These are phyloP conservation scores for Trametes versicolor DNA, from an alignment of 1,284 basidiomycete species.

Conservation along the genomic window DNA sequence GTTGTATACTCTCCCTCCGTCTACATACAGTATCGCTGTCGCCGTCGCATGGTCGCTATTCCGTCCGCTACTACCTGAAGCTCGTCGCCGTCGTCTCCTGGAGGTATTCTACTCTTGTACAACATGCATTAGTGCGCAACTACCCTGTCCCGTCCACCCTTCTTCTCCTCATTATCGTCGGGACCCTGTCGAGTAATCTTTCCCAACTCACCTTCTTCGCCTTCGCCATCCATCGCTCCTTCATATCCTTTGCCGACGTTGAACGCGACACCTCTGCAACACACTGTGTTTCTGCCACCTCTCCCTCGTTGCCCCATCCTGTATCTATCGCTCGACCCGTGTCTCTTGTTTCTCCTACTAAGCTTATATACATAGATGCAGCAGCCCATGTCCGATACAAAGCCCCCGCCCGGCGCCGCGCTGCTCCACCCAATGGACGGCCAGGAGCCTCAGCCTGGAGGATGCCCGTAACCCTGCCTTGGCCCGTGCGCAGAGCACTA, in stretches of 20 bases:
- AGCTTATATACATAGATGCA: constrained; percentile 38
- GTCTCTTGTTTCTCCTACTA: constrained; percentile 35
- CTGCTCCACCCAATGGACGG: background rate
- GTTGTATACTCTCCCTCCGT: constrained; percentile 43
- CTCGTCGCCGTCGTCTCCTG: constrained; percentile 35
- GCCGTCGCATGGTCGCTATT: constrained; percentile 41
- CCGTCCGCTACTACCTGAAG: constrained; percentile 39
- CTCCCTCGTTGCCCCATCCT: constrained; percentile 29
- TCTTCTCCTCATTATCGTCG: constrained; percentile 17
- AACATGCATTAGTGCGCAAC: constrained; percentile 46
- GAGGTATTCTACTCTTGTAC: constrained; percentile 44
- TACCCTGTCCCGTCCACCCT: constrained; percentile 33
- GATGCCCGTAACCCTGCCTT: constrained; percentile 19
- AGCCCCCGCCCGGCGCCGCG: background rate
- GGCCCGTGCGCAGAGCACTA: constrained; percentile 33
- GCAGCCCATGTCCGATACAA: constrained; percentile 9
- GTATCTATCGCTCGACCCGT: constrained; percentile 33
- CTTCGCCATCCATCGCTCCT: background rate
- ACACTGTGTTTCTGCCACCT: constrained; percentile 7
- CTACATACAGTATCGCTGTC: constrained; percentile 45
- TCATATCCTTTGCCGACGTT: constrained; percentile 27
- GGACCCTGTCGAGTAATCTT: constrained; percentile 21
- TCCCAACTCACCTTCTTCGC: constrained; percentile 19
- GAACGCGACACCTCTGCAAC: constrained; percentile 32
- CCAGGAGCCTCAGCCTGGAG: background rate